These are phyloP conservation scores for Letharia lupina DNA, from an alignment of 495 filamentous ascomycete species.

Conservation along the genomic window DNA sequence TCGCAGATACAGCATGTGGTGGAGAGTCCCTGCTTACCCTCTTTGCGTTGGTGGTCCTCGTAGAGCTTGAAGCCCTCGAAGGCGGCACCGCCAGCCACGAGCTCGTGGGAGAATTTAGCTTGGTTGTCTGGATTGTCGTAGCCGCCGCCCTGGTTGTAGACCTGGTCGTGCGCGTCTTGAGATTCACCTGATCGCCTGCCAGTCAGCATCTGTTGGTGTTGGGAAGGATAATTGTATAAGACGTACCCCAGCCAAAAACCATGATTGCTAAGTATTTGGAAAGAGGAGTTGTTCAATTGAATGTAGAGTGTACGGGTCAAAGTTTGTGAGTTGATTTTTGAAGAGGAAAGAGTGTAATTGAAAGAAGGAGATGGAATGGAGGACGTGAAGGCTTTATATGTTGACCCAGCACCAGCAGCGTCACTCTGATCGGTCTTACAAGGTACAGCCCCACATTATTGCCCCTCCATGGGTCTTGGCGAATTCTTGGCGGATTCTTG, in stretches of 20 bases:
- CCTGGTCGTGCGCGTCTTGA: constrained; percentile 49
- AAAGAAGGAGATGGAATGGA: neutral
- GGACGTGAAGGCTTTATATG: neutral
- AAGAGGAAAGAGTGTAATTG: neutral
- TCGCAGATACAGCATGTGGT: neutral
- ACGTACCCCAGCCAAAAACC: constrained; percentile 22
- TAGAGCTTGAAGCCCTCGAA: constrained; percentile 76
- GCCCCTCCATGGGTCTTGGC: neutral
- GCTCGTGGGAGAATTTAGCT: constrained; percentile 61
- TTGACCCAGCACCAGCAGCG: too few relatives aligned
- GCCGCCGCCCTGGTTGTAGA: constrained; percentile 42
- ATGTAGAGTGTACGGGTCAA: neutral
- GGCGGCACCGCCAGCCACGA: constrained; percentile 65
- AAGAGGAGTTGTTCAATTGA: neutral
- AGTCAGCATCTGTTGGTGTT: neutral
- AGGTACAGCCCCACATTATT: neutral
- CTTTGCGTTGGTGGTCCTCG: constrained; percentile 63
- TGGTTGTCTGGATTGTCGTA: constrained; percentile 37
- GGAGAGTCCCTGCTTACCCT: constrained; percentile 43
- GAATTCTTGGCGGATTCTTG: neutral
- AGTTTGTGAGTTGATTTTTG: neutral
- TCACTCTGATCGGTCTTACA: neutral
- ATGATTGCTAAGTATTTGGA: constrained; percentile 12
- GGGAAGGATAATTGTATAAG: neutral
- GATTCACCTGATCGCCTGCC: constrained; percentile 33